These are phyloP conservation scores for Zychaea mexicana DNA, from an alignment of 371 early-diverging fungal species.

Conservation along the genomic window DNA sequence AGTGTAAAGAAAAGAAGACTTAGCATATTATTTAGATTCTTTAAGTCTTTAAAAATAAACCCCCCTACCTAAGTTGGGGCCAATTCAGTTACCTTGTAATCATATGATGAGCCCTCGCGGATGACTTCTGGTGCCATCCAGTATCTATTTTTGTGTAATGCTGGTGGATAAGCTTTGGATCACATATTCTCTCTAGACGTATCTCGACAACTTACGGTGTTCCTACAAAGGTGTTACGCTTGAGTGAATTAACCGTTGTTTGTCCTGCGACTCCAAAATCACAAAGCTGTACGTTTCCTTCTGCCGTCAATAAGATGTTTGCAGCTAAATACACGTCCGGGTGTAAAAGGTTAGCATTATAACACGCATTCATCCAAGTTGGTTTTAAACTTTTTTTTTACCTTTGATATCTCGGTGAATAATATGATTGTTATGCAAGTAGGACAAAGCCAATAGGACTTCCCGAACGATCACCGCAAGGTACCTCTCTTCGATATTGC, in stretches of 20 bases:
- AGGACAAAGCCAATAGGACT: slow-evolving; percentile 85
- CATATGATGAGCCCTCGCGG: slow-evolving; percentile 76
- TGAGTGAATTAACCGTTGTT: slow-evolving; percentile 68
- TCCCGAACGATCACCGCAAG: slow-evolving; percentile 88
- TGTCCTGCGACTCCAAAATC: slow-evolving; percentile 91
- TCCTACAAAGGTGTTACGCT: slow-evolving; percentile 88
- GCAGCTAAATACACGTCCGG: slow-evolving; percentile 59
- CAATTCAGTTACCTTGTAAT: slow-evolving; percentile 60
- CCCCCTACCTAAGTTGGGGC: slow-evolving; percentile 8
- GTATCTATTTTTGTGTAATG: slow-evolving; percentile 42
- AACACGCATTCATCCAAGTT: too few relatives aligned
- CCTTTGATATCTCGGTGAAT: slow-evolving; percentile 98
- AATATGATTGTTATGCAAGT: slow-evolving; percentile 92
- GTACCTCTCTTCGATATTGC: slow-evolving; percentile 85
- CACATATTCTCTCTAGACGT: too few relatives aligned
- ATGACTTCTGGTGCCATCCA: slow-evolving; percentile 95
- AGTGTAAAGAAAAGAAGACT: too few relatives aligned
- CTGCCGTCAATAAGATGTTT: slow-evolving; percentile 89
- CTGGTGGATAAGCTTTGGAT: slow-evolving; percentile 33
- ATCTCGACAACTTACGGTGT: slow-evolving; percentile 76
- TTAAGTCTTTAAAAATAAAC: neutral
- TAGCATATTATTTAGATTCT: neutral
- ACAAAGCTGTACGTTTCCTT: slow-evolving; percentile 93
- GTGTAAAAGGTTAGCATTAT: neutral
- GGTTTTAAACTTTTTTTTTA: slow-evolving; percentile 23